A percentile compares a stretch with the other conserved stretches of the same genome.
Conservation (phyloP, 202 grass and related monocot genomes). For the Saccharum hybrid region DNA sequence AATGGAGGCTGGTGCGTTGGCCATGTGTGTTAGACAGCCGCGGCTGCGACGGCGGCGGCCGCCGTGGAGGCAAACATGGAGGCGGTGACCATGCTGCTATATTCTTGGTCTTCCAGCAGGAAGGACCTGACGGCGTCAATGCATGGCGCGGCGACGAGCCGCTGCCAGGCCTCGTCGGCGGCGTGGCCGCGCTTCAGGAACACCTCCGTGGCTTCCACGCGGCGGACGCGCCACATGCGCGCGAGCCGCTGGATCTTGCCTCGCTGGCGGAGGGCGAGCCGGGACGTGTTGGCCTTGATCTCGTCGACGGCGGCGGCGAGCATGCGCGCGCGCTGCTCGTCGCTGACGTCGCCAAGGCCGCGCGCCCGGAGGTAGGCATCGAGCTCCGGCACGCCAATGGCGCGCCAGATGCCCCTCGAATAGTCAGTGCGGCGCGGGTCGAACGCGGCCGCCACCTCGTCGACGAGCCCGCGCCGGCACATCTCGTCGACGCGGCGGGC, state of each 20-base stretch:
- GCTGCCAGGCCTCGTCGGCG: conserved; percentile 69
- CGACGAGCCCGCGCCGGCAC: conserved; percentile 66
- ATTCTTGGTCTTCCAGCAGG: conserved; percentile 47
- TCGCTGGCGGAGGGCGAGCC: conserved; percentile 65
- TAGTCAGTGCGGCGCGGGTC: conserved; percentile 60
- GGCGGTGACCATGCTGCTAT: conserved; percentile 39
- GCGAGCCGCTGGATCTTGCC: conserved; percentile 70
- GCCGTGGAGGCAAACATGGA: conserved; percentile 36
- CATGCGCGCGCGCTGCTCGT: conserved; percentile 41
- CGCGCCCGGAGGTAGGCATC: conserved; percentile 62
- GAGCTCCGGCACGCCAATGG: conserved; percentile 85
- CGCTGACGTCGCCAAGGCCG: background rate
- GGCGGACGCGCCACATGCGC: conserved; percentile 63
- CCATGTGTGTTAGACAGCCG: conserved; percentile 16
- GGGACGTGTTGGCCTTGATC: conserved; percentile 81
- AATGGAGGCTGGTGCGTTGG: conserved; percentile 36
- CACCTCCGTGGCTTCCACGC: conserved; percentile 76
- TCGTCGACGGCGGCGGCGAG: conserved; percentile 65
- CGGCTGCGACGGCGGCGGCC: conserved; percentile 15
- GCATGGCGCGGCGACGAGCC: conserved; percentile 61
- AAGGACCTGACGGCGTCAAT: conserved; percentile 67
- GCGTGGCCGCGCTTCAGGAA: conserved; percentile 48
- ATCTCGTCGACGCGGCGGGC: conserved; percentile 74
- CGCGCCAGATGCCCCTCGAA: conserved; percentile 63
- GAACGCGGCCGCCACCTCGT: conserved; percentile 65